Evolutionary conservation across 129 eudicot genomes (phyloP), one percentile per base, ranked within the genome.

Genomic region (Centella asiatica): DNA sequence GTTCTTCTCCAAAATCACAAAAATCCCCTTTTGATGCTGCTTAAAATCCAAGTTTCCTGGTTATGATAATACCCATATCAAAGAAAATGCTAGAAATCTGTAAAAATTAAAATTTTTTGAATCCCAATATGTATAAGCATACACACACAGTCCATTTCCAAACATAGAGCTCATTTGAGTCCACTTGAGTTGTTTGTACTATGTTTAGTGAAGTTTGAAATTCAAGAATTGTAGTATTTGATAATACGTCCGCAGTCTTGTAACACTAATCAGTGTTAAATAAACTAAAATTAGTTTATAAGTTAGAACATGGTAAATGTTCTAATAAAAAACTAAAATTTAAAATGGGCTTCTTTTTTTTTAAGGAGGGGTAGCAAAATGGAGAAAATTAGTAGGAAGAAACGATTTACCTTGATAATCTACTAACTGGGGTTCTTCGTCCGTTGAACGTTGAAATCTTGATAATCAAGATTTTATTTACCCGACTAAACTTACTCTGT

Each of bases 1-100:
- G 69, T 53, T 55, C 71, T 57, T 67, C 52, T 29, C 28, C 37
- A 54, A 54, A 26, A 31, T 0, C 23, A 52, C 49, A 48, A 62
- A 9, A 5, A 67, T 32, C 58, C 64, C 76, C 71, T 29, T 64
- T 77, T 57, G 12, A 25, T 29, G 40, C 39, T 31, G 18, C 40
- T 17, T 44, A 12, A 29, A 17, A 15, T 12, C 57, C 33, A 27
- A 34, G 3, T 61, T 61, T 17, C 66, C 52, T 61, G 53, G 13
- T 22, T 11, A 40, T 4, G 18, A 14, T 8, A 32, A 32, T 4
- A 33, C 31, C 10, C 33, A 23, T 6, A 33, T 22, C 63, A 19
- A 10, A 34, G 6, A 9, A 18, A 19, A 1, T 13, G 45, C 5
- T n/a, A 57, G 1, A 31, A 15, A 57, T 4, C 14, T 40, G 27